Evolutionary conservation across 2,329 filamentous ascomycete genomes (phyloP).

Genomic region (Orbilia blumenaviensis): DNA sequence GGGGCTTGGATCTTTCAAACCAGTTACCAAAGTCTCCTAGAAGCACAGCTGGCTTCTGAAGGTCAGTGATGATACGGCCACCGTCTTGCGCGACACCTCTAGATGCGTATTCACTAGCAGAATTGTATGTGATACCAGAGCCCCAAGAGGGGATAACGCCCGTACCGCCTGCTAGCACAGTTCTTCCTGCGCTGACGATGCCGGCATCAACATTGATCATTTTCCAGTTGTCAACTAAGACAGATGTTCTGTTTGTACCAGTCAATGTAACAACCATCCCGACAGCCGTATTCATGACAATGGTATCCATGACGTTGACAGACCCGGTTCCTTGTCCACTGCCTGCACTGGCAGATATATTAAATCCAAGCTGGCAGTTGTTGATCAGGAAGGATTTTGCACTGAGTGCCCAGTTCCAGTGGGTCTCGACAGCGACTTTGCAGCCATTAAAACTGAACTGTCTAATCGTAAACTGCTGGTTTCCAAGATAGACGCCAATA

Average conservation of each 20-base stretch:
- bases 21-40: not conserved
- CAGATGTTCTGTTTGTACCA: slow-evolving; percentile 67
- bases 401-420: slow-evolving; percentile 67
- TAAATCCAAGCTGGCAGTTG: not conserved
- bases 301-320: slow-evolving; percentile 60
- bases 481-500: slow-evolving; percentile 62
- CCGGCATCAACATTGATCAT: slow-evolving; percentile 66
- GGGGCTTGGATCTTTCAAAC: slow-evolving; percentile 85
- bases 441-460: slow-evolving; percentile 66
- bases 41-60: slow-evolving; percentile 51
- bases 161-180: slow-evolving; percentile 74
- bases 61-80: too few relatives aligned
- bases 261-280: slow-evolving; percentile 73
- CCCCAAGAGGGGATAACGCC: slow-evolving; percentile 74
- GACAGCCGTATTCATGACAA: not conserved
- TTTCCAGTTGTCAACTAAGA: slow-evolving; percentile 71
- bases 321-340: slow-evolving; percentile 62
- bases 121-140: slow-evolving; percentile 78
- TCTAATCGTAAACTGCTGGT: slow-evolving; percentile 65
- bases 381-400: not conserved
- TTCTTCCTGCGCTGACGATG: slow-evolving; percentile 64
- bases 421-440: slow-evolving; percentile 66
- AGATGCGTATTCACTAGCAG: slow-evolving; percentile 64
- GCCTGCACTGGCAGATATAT: slow-evolving; percentile 59
- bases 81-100: too few relatives aligned